Evolutionary conservation across 768 basidiomycete genomes (phyloP), one percentile per base, ranked within the genome.

Genomic region (Suillus subalutaceus): DNA sequence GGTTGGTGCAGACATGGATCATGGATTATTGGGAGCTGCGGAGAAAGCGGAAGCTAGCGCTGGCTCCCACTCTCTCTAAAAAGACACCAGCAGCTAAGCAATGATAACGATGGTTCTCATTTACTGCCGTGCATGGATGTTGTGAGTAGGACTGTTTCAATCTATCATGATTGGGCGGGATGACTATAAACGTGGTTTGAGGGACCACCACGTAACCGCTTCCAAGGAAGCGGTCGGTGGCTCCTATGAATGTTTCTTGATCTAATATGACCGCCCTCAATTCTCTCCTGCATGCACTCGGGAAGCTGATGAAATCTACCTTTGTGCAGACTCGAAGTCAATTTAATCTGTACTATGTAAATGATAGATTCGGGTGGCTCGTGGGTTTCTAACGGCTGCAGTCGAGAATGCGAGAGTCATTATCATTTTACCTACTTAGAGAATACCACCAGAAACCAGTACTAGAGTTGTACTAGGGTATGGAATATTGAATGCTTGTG

Each of bases 151-250:
- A 30, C 26, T 59, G 16, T 41, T 41, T 40, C 37, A 58, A 40
- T 23, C 18, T 23, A 30, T 59, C 23, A 10, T 18, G 23, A 8
- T 60, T 20, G 18, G 15, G 70, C 71, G 80, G 82, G 67, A 87
- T 92, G 92, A 94, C 83, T 86, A 89, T 65, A 91, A 84, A 78
- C 83, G 84, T 89, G 90, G 91, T 86, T 77, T 70, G 87, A 92
- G 87, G 87, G 86, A 89, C 81, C 90, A 88, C 78, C 72, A 40
- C 65, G 13, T 56, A 65, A 67, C 43, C 65, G 26, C 72, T 72
- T 71, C 73, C 70, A 67, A 56, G 56, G 67, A 75, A 74, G 73
- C 70, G 75, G 78, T 70, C 76, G 89, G 83, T 75, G 78, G 58
- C 10, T 81, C 83, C 88, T 16, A 48, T 88, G 91, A 87, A 78